Evolutionary conservation across 495 filamentous ascomycete genomes (phyloP).

Genomic region (Symbiotaphrina buchneri): DNA sequence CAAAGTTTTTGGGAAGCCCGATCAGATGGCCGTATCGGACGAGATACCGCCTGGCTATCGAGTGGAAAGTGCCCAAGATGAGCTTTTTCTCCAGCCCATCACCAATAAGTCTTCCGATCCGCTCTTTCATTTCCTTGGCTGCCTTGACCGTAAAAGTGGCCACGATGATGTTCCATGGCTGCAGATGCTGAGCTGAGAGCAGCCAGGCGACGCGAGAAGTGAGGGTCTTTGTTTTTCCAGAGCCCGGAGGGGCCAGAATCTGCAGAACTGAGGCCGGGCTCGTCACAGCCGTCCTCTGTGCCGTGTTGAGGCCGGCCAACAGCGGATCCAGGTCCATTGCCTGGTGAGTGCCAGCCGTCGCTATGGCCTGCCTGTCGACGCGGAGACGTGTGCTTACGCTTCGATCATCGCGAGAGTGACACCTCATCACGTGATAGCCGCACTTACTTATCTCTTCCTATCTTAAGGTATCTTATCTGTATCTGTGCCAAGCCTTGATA

Average conservation of each 20-base stretch:
- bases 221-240: slow-evolving; percentile 91
- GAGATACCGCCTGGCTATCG: slow-evolving; percentile 72
- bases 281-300: slow-evolving; percentile 69
- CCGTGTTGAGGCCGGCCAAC: slow-evolving; percentile 57
- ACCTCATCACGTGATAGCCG: too few relatives aligned
- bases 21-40: slow-evolving; percentile 61
- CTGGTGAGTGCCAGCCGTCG: too few relatives aligned
- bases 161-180: slow-evolving; percentile 83
- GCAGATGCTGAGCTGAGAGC: slow-evolving; percentile 52
- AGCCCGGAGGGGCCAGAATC: slow-evolving; percentile 55
- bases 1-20: slow-evolving; percentile 62
- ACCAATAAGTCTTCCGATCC: slow-evolving; percentile 59
- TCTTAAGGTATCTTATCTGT: too few relatives aligned
- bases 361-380: too few relatives aligned
- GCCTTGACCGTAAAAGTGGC: slow-evolving; percentile 98
- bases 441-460: too few relatives aligned
- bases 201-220: slow-evolving; percentile 89
- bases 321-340: slow-evolving; percentile 26
- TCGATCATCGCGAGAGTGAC: too few relatives aligned
- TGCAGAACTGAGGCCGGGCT: slow-evolving; percentile 61
- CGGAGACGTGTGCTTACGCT: too few relatives aligned
- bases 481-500: too few relatives aligned
- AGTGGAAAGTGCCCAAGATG: slow-evolving; percentile 89
- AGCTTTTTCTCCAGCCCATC: slow-evolving; percentile 55
- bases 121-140: slow-evolving; percentile 82